Percentiles rank a stretch among this genome's conserved stretches.
These are phyloP conservation scores for Primulina tabacum DNA, from an alignment of 257 asterid species.

Conservation along the genomic window DNA sequence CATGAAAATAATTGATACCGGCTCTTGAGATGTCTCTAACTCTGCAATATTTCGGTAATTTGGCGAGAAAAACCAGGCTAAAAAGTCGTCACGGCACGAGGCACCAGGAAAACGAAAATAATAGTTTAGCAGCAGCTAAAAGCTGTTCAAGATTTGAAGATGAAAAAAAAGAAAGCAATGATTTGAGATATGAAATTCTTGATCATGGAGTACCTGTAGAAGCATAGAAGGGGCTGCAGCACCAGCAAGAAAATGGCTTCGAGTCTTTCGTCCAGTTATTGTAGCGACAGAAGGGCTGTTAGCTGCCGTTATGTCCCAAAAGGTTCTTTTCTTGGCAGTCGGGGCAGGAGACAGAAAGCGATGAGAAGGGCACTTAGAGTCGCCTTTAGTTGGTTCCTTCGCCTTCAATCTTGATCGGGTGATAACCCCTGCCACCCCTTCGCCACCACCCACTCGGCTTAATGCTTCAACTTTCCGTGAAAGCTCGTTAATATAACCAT, in stretches of 20 bases:
- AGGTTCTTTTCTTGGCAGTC: conserved; percentile 55
- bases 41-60: conserved; percentile 40
- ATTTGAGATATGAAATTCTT: not conserved
- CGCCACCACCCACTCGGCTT: conserved; percentile 27
- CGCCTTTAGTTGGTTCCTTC: conserved; percentile 33
- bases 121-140: not conserved
- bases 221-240: conserved; percentile 54
- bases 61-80: conserved; percentile 69
- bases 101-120: conserved; percentile 28
- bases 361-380: conserved; percentile 41
- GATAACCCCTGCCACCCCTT: conserved; percentile 31
- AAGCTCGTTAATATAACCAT: conserved; percentile 41
- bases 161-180: conserved; percentile 28
- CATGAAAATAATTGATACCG: too few relatives aligned
- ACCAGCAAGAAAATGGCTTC: conserved; percentile 45
- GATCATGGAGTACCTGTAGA: conserved; percentile 48
- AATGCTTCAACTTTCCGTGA: conserved; percentile 38
- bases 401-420: conserved; percentile 36
- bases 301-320: conserved; percentile 60
- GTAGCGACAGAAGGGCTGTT: conserved; percentile 55
- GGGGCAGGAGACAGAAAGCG: conserved; percentile 55
- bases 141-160: conserved; percentile 13
- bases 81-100: conserved; percentile 24
- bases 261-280: conserved; percentile 56
- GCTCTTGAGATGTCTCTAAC: not conserved